Percentiles rank a stretch among this genome's conserved stretches.
Evolutionary conservation across 148 eudicot genomes (phyloP).

Genomic region (Rhododendron vialii): DNA sequence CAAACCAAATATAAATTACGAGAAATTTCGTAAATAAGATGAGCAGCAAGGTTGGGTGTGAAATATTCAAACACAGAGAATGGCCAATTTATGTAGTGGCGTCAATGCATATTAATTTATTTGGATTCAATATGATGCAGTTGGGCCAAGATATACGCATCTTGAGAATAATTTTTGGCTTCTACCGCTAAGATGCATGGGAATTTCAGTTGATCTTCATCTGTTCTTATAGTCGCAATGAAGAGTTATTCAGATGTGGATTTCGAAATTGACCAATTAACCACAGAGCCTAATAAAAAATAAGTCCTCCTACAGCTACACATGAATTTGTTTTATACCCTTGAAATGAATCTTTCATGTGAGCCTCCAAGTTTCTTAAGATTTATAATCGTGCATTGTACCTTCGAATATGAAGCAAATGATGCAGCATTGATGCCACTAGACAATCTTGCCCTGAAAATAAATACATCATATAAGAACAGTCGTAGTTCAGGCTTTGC

Average conservation of each 20-base stretch:
- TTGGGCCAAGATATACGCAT: slow-evolving; percentile 45
- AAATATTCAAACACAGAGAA: background rate
- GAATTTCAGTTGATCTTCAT: background rate
- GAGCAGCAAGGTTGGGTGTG: background rate
- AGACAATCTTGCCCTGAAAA: background rate
- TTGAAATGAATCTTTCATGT: background rate
- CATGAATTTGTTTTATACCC: background rate
- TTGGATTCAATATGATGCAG: slow-evolving; percentile 18
- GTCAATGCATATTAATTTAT: slow-evolving; percentile 48
- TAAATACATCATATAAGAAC: background rate
- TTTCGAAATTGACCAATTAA: background rate
- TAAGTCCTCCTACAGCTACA: background rate
- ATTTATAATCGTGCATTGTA: background rate
- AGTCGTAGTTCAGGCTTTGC: background rate
- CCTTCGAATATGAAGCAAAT: slow-evolving; percentile 3
- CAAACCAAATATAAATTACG: background rate
- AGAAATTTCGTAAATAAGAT: background rate
- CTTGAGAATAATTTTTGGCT: background rate
- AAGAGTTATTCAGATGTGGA: background rate
- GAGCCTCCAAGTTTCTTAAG: background rate
- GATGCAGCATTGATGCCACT: slow-evolving; percentile 6
- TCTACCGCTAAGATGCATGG: background rate
- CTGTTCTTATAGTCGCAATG: background rate
- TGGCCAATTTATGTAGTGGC: background rate
- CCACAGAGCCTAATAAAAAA: background rate